These are phyloP conservation scores for Miscanthus sacchariflorus DNA, from an alignment of 202 grass and related monocot species.

Conservation along the genomic window DNA sequence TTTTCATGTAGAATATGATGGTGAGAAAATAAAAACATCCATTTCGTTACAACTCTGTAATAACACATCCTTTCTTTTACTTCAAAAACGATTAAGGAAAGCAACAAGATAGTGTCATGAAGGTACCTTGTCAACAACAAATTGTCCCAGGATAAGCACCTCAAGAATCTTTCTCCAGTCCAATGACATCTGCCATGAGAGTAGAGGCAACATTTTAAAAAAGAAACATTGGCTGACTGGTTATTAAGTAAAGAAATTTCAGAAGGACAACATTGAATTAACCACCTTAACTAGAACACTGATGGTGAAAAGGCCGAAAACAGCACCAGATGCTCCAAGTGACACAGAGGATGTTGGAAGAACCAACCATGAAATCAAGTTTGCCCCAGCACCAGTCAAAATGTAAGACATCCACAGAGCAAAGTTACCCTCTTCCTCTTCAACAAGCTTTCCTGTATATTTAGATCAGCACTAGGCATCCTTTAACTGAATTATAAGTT, in stretches of 20 bases:
- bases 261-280: slow-evolving; percentile 12
- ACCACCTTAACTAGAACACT: slow-evolving; percentile 99
- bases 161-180: slow-evolving; percentile 99
- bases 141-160: slow-evolving; percentile 94
- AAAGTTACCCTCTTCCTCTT: slow-evolving; percentile 93
- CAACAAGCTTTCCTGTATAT: slow-evolving; percentile 91
- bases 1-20: not conserved
- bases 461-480: slow-evolving; percentile 35
- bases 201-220: not conserved
- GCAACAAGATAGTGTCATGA: slow-evolving; percentile 15
- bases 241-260: slow-evolving; percentile 10
- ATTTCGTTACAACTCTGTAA: not conserved
- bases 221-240: slow-evolving; percentile 1
- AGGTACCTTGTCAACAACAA: slow-evolving; percentile 94
- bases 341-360: slow-evolving; percentile 82
- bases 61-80: slow-evolving; percentile 7
- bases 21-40: not conserved
- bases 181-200: slow-evolving; percentile 85
- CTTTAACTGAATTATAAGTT: slow-evolving; percentile 43
- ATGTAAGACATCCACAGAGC: slow-evolving; percentile 97
- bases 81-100: slow-evolving; percentile 12
- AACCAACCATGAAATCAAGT: slow-evolving; percentile 92
- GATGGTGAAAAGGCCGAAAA: slow-evolving; percentile 98
- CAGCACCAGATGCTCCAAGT: slow-evolving; percentile 94
- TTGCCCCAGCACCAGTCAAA: slow-evolving; percentile 91